Evolutionary conservation across 495 filamentous ascomycete genomes (phyloP), one percentile per base, ranked within the genome.

Genomic region (Parachaetomium inaequale): DNA sequence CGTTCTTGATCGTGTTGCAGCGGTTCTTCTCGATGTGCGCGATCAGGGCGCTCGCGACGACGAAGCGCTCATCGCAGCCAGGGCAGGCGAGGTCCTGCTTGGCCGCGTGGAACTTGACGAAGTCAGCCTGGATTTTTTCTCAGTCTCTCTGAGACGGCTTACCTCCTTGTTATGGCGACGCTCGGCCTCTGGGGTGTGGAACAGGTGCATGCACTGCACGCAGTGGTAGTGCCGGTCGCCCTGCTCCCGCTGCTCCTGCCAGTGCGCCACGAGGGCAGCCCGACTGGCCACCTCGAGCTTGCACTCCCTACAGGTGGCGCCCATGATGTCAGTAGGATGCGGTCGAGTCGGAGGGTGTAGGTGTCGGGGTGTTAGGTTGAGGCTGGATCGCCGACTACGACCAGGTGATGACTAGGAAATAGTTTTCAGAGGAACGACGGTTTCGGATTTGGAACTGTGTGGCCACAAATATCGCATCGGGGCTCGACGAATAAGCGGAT

Each of bases 11-110:
- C 1, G 28, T 40, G 10, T 32, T 23, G 40, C 74, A 75, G 1
- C 63, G 23, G 42, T 61, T 54, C 0, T 26, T 59, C 29, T 78
- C 72, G 7, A 76, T 63, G 25, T 78, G 75, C 10, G 32, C 38
- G 38, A 73, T 55, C 61, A 72, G 68, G 32, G 1, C 40, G 26
- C 52, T 62, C 11, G 59, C 57, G 4, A 42, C n/a, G 6, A 3
- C 29, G 53, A 76, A 75, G 1, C 46, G 52, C 28, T 32, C 52
- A 3, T 55, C 7, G 23, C 74, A 78, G n/a, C 72, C 75, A 3
- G 73, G 73, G 53, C 74, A 78, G 5, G 32, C 53, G 17, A 76
- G 57, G 19, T 67, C 55, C 42, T 72, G 70, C 17, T 61, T 56
- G 3, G 49, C 58, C 14, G 55, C 63, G 56, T 76, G 75, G 23